Conservation (phyloP, 2,329 filamentous ascomycete genomes). For the Capronia coronata region DNA sequence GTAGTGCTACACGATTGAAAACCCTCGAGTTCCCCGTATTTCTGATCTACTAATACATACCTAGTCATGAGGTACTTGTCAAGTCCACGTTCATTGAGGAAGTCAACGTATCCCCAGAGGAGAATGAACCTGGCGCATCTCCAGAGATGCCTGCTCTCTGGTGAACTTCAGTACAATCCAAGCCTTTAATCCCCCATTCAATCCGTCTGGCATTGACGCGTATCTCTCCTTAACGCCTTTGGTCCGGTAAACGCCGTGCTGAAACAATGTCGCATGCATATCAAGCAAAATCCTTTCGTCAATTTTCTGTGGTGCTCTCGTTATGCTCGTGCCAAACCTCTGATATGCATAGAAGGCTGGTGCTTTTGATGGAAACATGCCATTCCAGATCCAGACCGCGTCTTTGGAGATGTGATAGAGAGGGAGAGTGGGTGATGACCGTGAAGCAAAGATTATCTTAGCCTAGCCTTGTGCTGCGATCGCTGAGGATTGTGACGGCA, state of each 20-base stretch:
- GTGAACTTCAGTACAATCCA: no score
- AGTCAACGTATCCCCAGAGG: no score
- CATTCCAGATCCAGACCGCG: background rate
- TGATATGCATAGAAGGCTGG: background rate
- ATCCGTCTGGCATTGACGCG: background rate
- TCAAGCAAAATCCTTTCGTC: background rate
- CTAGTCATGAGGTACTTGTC: no score
- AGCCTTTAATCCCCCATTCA: background rate
- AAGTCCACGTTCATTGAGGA: background rate
- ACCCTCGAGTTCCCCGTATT: no score
- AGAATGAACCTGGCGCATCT: background rate
- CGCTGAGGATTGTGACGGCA: conserved; percentile 31
- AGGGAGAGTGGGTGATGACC: background rate
- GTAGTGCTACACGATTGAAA: no score
- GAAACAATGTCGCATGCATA: no score
- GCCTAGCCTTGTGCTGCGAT: conserved; percentile 34
- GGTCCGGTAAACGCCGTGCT: background rate
- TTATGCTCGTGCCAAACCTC: conserved; percentile 2
- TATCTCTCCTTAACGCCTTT: background rate
- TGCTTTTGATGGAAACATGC: background rate
- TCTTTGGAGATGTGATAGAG: background rate
- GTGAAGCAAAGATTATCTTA: background rate
- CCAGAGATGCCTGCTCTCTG: background rate
- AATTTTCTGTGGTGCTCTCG: background rate
- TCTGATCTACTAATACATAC: no score